Conservation (phyloP, 495 filamentous ascomycete genomes). For the Zalerion maritima region DNA sequence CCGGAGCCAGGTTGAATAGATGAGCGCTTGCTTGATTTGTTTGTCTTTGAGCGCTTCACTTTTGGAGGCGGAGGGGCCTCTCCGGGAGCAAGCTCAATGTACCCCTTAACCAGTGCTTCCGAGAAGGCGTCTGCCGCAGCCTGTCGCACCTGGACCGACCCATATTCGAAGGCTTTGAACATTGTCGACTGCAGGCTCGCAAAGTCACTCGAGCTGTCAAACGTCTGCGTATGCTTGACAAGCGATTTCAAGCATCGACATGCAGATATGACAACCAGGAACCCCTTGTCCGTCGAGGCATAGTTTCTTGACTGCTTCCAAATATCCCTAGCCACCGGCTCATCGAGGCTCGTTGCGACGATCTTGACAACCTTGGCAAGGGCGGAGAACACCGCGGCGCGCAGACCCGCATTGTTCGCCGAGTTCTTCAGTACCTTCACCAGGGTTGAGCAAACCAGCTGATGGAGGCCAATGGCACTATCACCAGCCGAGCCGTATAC, state of each 20-base stretch:
- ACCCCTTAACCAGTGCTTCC: conserved; percentile 60
- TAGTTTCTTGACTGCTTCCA: conserved; percentile 83
- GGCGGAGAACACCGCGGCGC: conserved; percentile 68
- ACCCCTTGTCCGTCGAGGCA: conserved; percentile 65
- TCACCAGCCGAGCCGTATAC: conserved; percentile 82
- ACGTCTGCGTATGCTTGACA: conserved; percentile 55
- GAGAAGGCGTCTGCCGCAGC: conserved; percentile 81
- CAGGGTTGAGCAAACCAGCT: conserved; percentile 51
- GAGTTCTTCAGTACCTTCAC: conserved; percentile 70
- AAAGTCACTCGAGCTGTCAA: conserved; percentile 84
- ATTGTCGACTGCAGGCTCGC: conserved; percentile 66
- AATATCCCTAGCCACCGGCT: conserved; percentile 69
- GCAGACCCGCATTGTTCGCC: conserved; percentile 64
- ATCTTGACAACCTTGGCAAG: conserved; percentile 62
- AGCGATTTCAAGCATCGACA: conserved; percentile 69
- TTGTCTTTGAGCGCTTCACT: conserved; percentile 57
- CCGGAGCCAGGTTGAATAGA: conserved; percentile 32
- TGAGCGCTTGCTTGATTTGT: conserved; percentile 50
- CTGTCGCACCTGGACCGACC: conserved; percentile 56
- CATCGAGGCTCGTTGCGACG: conserved; percentile 64
- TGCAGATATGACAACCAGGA: conserved; percentile 64
- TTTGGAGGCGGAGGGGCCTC: conserved; percentile 42
- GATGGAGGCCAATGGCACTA: conserved; percentile 77
- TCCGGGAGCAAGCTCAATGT: conserved; percentile 46
- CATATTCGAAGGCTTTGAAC: conserved; percentile 75